Percentiles rank a stretch among this genome's conserved stretches.
Conservation (phyloP, 2,329 filamentous ascomycete species). For the Colletotrichum sp. region DNA sequence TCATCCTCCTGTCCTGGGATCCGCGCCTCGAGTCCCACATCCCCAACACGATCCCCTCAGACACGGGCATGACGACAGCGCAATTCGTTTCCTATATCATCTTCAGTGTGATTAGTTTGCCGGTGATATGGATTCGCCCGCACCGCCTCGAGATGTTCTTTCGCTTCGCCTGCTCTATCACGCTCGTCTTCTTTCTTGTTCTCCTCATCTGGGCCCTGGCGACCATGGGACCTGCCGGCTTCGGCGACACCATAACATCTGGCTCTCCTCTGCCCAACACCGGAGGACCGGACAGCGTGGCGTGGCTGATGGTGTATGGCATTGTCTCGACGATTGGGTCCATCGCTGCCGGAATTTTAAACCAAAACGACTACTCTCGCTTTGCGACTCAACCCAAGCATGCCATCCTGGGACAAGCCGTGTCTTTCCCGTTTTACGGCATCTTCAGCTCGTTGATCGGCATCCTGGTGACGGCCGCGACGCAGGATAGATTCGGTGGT, state of each 20-base stretch:
- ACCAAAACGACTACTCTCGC: slow-evolving; percentile 43
- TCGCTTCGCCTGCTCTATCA: slow-evolving; percentile 41
- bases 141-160: slow-evolving; percentile 48
- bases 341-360: slow-evolving; percentile 42
- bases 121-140: slow-evolving; percentile 48
- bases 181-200: slow-evolving; percentile 44
- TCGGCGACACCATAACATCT: slow-evolving; percentile 35
- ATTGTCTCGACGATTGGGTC: slow-evolving; percentile 40
- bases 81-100: slow-evolving; percentile 48
- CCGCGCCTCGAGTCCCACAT: slow-evolving; percentile 46
- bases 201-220: slow-evolving; percentile 49
- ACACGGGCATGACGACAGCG: slow-evolving; percentile 48
- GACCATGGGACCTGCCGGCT: slow-evolving; percentile 45
- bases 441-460: slow-evolving; percentile 40
- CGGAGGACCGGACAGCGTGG: slow-evolving; percentile 32
- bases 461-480: slow-evolving; percentile 44
- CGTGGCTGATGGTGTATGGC: slow-evolving; percentile 41
- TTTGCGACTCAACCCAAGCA: slow-evolving; percentile 34
- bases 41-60: slow-evolving; percentile 42
- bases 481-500: slow-evolving; percentile 38
- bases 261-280: slow-evolving; percentile 26
- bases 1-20: slow-evolving; percentile 50
- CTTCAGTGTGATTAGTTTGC: slow-evolving; percentile 47
- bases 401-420: slow-evolving; percentile 38
- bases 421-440: slow-evolving; percentile 40